Base-by-base conservation (phyloP, 768 basidiomycete species). In the Podaxis sp. region DNA sequence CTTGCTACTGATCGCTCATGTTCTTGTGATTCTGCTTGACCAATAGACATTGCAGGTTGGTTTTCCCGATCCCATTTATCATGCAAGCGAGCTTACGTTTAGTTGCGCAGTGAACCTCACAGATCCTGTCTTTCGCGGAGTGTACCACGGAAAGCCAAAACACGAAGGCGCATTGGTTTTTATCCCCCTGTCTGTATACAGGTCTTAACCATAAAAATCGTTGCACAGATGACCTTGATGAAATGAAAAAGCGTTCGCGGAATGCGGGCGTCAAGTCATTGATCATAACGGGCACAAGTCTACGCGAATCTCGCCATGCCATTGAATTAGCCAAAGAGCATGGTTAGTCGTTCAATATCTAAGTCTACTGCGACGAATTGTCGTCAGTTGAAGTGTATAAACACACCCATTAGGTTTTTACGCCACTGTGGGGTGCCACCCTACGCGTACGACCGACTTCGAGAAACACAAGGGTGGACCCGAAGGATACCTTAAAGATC, bases 371-470 rank as follows among this genome's bases (percentile, higher is more conserved):
- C 38, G 44, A 6, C 38, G 13, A 65, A 15, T 7, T 28, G 53
- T 60, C 36, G 48, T 44, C 19, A 59, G 64, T 28, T 36, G 19
- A 40, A 22, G 19, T 51, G 15, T 65, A 39, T 49, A 40, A 59
- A 60, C 13, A 6, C 46, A 2, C 12, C 26, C 30, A 3, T 19
- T 60, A 87, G 90, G 79, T 12, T 71, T 92, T 13, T 90, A 86
- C 70, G 84, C 88, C 17, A 93, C 93, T 0, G 83, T 87, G 7
- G 92, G 92, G 19, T 88, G 89, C 64, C 93, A 94, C 72, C 92
- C 92, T 0, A 92, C 91, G 15, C 87, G 89, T 19, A 84, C 88
- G 1, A 73, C 66, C 6, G 89, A 93, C 70, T 90, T 93, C 61
- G 87, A 88, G 38, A 73, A 77, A 60, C 80, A 80, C 69, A 72